phyloP scores from a whole-genome alignment of 495 filamentous ascomycete species.

The Talaromyces wortmannii region DNA sequence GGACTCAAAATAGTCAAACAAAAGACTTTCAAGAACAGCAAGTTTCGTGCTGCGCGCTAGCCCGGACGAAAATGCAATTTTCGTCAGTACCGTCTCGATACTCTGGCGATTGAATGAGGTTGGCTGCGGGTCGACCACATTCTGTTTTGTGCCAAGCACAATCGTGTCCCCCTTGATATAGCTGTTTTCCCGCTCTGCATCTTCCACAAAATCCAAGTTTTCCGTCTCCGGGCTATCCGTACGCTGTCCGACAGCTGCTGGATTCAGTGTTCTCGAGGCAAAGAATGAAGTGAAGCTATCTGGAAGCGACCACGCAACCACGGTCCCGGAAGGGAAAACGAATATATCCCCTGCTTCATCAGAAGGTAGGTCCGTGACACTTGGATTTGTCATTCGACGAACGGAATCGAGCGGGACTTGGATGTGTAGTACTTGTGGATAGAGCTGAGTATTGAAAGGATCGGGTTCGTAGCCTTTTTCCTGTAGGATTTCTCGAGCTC shows the following conservation, averaged over 20 bases:
- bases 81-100: slow-evolving; percentile 76
- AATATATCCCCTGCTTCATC: slow-evolving; percentile 80
- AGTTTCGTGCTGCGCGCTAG: slow-evolving; percentile 94
- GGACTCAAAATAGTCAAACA: slow-evolving; percentile 76
- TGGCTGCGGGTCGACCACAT: slow-evolving; percentile 5
- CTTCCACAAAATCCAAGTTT: slow-evolving; percentile 81
- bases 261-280: slow-evolving; percentile 63
- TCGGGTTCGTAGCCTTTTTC: slow-evolving; percentile 62
- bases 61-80: slow-evolving; percentile 94
- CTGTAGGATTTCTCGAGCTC: slow-evolving; percentile 61
- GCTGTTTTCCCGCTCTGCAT: slow-evolving; percentile 66
- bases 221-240: slow-evolving; percentile 68
- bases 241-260: slow-evolving; percentile 71
- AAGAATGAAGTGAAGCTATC: slow-evolving; percentile 63
- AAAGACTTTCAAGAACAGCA: slow-evolving; percentile 81
- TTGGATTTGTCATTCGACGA: slow-evolving; percentile 43
- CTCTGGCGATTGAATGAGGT: slow-evolving; percentile 23
- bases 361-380: slow-evolving; percentile 47
- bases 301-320: slow-evolving; percentile 83
- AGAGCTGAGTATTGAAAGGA: slow-evolving; percentile 53
- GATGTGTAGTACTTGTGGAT: slow-evolving; percentile 61
- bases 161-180: slow-evolving; percentile 85
- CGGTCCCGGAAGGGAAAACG: slow-evolving; percentile 94
- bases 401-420: slow-evolving; percentile 51
- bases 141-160: slow-evolving; percentile 67